Percentiles rank a stretch among this genome's conserved stretches.
Conservation (phyloP, 345 rosid genomes). For the Iberis pinnata region DNA sequence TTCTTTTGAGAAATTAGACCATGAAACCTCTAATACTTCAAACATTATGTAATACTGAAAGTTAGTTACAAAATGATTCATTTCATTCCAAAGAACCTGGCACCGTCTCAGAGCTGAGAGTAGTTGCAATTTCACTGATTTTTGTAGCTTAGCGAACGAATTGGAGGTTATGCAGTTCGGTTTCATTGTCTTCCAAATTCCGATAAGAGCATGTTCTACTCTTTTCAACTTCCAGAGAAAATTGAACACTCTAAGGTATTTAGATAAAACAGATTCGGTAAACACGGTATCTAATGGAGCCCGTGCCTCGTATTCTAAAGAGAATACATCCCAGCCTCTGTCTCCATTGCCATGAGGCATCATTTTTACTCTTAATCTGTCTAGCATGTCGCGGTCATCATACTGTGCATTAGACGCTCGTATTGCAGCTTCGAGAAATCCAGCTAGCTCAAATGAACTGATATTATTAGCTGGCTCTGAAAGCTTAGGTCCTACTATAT, state of each 20-base stretch:
- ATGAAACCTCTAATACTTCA: slow-evolving; percentile 94
- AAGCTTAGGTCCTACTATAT: slow-evolving; percentile 84
- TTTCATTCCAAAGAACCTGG: slow-evolving; percentile 95
- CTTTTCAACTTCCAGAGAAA: slow-evolving; percentile 94
- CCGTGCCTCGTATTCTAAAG: slow-evolving; percentile 89
- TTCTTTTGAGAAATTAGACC: slow-evolving; percentile 84
- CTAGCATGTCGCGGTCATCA: slow-evolving; percentile 85
- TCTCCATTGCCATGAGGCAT: slow-evolving; percentile 92
- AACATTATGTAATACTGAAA: slow-evolving; percentile 98
- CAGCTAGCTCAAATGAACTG: slow-evolving; percentile 92
- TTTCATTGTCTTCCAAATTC: slow-evolving; percentile 98
- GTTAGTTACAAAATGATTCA: slow-evolving; percentile 96
- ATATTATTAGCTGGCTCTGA: slow-evolving; percentile 97
- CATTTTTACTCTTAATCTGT: slow-evolving; percentile 86
- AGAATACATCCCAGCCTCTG: slow-evolving; percentile 97
- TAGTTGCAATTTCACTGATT: slow-evolving; percentile 61
- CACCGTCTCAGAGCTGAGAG: slow-evolving; percentile 80
- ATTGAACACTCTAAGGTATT: slow-evolving; percentile 80
- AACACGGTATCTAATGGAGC: slow-evolving; percentile 89
- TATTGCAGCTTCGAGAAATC: slow-evolving; percentile 83
- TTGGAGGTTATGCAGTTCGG: slow-evolving; percentile 87
- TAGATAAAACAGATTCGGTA: slow-evolving; percentile 78
- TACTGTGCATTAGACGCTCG: slow-evolving; percentile 97
- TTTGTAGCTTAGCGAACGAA: slow-evolving; percentile 66
- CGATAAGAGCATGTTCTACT: slow-evolving; percentile 94